phyloP scores from a whole-genome alignment of 2,329 filamentous ascomycete genomes.

The Dactylonectria macrodidyma region DNA sequence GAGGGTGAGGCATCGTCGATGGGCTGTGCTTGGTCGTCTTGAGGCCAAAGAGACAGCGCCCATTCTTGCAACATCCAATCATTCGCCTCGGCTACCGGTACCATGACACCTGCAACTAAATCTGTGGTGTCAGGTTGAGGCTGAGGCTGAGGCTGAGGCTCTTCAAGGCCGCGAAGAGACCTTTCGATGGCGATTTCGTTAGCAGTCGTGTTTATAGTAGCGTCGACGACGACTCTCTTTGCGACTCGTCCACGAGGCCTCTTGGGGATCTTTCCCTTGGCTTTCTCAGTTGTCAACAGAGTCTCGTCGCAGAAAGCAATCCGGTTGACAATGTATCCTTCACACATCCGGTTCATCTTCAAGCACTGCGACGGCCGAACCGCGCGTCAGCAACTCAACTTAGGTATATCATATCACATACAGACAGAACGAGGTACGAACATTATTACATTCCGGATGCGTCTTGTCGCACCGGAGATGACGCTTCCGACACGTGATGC shows the following conservation, averaged over 20 bases:
- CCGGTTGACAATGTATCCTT: constrained; percentile 17
- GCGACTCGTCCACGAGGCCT: not conserved
- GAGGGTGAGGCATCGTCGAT: not conserved
- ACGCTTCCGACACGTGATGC: constrained; percentile 13
- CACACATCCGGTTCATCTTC: constrained; percentile 16
- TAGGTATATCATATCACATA: not conserved
- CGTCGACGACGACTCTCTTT: not conserved
- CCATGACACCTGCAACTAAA: not conserved
- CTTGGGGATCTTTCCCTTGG: constrained; percentile 2
- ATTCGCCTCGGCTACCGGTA: not conserved
- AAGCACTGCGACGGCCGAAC: not conserved
- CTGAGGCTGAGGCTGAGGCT: not conserved
- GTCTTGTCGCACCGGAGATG: constrained; percentile 17
- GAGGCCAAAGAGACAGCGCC: not conserved
- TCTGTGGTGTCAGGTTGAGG: not conserved
- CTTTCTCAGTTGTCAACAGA: not conserved
- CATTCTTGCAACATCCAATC: not conserved
- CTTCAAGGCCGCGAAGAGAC: not conserved
- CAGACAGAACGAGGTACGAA: not conserved
- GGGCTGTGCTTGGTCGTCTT: not conserved
- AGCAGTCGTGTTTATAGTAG: not conserved
- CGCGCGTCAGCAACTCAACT: too few relatives aligned
- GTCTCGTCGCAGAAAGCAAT: constrained; percentile 18
- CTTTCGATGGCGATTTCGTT: not conserved
- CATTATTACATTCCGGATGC: constrained; percentile 18